Conservation (phyloP, 176 grass and related monocot species). For the Carex pumila region DNA sequence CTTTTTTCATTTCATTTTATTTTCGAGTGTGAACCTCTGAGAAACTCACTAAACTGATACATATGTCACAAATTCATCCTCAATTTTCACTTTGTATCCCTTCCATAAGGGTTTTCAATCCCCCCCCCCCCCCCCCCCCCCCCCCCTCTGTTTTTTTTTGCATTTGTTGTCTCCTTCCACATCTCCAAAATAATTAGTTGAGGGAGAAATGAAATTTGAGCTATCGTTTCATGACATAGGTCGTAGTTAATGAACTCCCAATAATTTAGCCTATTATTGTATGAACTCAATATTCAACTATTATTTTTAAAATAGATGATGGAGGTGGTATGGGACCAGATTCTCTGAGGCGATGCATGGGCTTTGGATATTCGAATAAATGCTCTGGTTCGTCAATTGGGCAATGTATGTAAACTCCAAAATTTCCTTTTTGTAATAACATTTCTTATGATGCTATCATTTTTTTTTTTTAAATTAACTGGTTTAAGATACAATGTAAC, state of each 20-base stretch:
- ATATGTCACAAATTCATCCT: neutral
- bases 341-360: conserved; percentile 67
- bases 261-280: neutral
- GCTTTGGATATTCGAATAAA: conserved; percentile 89
- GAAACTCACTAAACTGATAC: neutral
- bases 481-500: neutral
- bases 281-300: neutral
- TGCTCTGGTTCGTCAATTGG: conserved; percentile 59
- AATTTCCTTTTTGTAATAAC: neutral
- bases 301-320: conserved; percentile 44
- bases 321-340: conserved; percentile 84
- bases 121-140: too few relatives aligned
- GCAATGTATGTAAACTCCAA: conserved; percentile 44
- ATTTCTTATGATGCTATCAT: neutral
- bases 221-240: neutral
- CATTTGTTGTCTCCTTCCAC: neutral
- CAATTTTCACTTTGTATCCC: neutral
- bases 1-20: neutral
- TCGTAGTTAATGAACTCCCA: neutral
- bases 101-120: neutral
- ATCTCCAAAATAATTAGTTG: neutral
- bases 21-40: neutral
- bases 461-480: neutral
- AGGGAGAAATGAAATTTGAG: conserved; percentile 9
- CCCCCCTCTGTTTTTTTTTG: neutral